Percentiles rank a stretch among this genome's conserved stretches.
Evolutionary conservation across 345 rosid species (phyloP).

Genomic region (Rhizophora mangle): DNA sequence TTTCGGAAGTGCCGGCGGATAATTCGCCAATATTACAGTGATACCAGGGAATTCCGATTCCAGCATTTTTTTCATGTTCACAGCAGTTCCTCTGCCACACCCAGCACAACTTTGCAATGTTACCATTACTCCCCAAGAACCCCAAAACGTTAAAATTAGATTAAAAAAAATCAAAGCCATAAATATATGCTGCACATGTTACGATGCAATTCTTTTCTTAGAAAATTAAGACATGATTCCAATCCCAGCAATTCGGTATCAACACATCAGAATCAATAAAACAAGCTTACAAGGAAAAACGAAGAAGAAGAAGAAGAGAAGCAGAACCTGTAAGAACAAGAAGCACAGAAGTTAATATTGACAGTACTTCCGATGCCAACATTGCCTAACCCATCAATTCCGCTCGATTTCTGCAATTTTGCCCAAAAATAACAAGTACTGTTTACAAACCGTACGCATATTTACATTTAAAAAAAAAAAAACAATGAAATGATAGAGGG

Average conservation of each 20-base stretch:
- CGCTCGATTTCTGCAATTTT: constrained; percentile 26
- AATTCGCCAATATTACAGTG: constrained; percentile 24
- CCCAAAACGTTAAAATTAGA: too few relatives aligned
- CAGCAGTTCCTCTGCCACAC: constrained; percentile 28
- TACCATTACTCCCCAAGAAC: neutral
- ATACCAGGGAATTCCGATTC: constrained; percentile 30
- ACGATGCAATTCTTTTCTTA: too few relatives aligned
- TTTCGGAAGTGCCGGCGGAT: constrained; percentile 30
- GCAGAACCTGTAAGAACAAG: constrained; percentile 34
- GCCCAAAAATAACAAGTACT: neutral
- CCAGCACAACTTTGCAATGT: neutral
- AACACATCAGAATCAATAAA: neutral
- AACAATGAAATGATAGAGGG: neutral
- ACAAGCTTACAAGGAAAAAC: neutral
- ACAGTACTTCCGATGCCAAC: constrained; percentile 28
- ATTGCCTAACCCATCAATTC: constrained; percentile 6
- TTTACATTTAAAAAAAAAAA: neutral
- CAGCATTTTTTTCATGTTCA: constrained; percentile 33
- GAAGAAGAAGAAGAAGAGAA: neutral
- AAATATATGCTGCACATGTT: too few relatives aligned
- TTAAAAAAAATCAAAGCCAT: too few relatives aligned
- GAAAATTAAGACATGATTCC: too few relatives aligned
- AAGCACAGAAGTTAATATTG: constrained; percentile 33
- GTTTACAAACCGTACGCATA: neutral
- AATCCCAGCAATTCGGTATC: too few relatives aligned